Base-by-base conservation (phyloP, 305 asterid species). In the Nicotiana rustica region DNA sequence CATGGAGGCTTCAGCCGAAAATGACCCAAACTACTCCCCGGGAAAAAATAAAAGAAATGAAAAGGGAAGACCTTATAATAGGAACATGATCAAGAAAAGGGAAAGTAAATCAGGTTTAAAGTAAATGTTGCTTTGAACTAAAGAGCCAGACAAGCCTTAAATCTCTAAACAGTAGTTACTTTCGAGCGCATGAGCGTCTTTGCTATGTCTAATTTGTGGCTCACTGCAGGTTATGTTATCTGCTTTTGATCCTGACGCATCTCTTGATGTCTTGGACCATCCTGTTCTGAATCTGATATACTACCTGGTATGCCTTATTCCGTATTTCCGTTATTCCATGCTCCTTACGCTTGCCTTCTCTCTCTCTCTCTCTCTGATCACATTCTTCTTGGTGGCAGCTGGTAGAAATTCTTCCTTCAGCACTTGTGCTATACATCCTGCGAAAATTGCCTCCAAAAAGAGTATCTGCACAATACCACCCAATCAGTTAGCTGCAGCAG, bases 341-440 rank as follows among this genome's bases (percentile, higher is more conserved):
- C 17, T 31, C 19, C 68, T 60, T 5, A 15, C 2, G 2, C 59
- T 18, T 6, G 5, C 21, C 41, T n/a, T 7, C 47, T n/a, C 35
- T 47, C 5, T 25, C 6, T 47, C 1, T 52, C n/a, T 31, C 5
- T 6, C 14, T 47, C 31, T 64, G 41, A 44, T 21, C 80, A 29
- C 66, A 62, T 36, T 52, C 52, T 65, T 35, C 77, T 29, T 66
- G 61, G 77, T 84, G 29, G 81, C 94, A 95, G 98, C 89, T 95
- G 87, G 98, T 92, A 36, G 98, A 95, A 92, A 93, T 95, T 84
- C 96, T 95, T 78, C 99, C 99, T 65, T 95, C 99, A 6, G 97
- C 94, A 65, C 97, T 95, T 21, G 99, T 95, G 80, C 89, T 95
- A 84, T 95, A 85, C 90, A 95, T 95, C 82, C 88, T 95, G 83